Evolutionary conservation across 2,329 filamentous ascomycete species (phyloP), one percentile per base, ranked within the genome.

Genomic region (Diaporthe sp.): DNA sequence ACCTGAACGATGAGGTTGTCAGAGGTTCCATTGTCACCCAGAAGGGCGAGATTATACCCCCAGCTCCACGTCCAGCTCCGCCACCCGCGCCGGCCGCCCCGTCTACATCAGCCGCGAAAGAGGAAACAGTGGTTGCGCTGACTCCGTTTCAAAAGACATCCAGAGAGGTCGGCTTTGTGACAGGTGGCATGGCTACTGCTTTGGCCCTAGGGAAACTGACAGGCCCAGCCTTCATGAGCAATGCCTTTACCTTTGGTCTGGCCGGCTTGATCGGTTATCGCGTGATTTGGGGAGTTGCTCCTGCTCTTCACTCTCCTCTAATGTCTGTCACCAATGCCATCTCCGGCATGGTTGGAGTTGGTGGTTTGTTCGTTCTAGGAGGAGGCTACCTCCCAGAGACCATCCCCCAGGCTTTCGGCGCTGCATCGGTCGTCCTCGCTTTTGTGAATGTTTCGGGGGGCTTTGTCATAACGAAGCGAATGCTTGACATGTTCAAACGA

Each of bases 291-390:
- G 95, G 95, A 72, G 95, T 98, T 17, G 87, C 88, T 0, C 95
- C 95, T 10, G 94, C 95, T 49, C 88, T 98, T 7, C 95, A 98
- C 83, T 96, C 94, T 2, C 95, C 95, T 1, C 86, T 98, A 7
- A 98, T 98, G 95, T 96, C 94, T 79, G 95, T 97, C 49, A 98
- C 95, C 10, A 98, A 98, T 82, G 95, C 95, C 39, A 98, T 98
- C 79, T 97, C 94, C 44, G 95, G 91, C 72, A 95, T 98, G 93
- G 95, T 98, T 42, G 95, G 95, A 75, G 89, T 98, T 76, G 95
- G 95, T 74, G 95, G 95, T 17, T 89, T 98, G 78, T 98, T 97
- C 85, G 92, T 98, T 73, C 93, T 98, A 86, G 95, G 95, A 17
- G 95, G 95, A 42, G 95, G 95, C 34, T 93, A 92, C 80, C 78